Conservation (phyloP, 768 basidiomycete genomes). For the Amanita molliuscula region DNA sequence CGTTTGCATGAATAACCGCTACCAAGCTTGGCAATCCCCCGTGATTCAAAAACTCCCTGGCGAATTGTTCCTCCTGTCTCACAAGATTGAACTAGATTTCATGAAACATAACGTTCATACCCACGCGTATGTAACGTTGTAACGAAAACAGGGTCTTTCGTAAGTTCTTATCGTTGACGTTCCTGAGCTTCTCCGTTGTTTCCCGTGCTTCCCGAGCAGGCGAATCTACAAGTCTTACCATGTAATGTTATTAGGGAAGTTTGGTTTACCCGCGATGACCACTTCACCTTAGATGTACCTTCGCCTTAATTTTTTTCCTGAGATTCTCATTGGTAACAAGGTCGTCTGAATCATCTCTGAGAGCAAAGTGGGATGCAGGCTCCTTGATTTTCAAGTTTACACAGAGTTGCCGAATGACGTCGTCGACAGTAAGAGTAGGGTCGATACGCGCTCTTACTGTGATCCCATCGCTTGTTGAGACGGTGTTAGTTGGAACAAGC, state of each 20-base stretch:
- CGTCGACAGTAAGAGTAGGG: constrained; percentile 72
- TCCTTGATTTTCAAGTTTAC: constrained; percentile 73
- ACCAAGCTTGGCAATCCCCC: constrained; percentile 67
- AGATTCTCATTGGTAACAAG: constrained; percentile 84
- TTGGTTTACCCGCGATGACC: not conserved
- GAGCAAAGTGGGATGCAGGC: constrained; percentile 58
- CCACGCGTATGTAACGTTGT: constrained; percentile 69
- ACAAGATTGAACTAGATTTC: not conserved
- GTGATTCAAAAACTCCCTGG: constrained; percentile 63
- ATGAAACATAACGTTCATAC: constrained; percentile 9
- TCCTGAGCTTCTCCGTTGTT: constrained; percentile 56
- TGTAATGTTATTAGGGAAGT: not conserved
- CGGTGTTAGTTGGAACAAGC: constrained; percentile 76
- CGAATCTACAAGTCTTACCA: constrained; percentile 61
- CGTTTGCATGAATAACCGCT: constrained; percentile 49
- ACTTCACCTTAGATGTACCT: constrained; percentile 67
- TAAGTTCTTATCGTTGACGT: constrained; percentile 48
- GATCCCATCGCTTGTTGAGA: constrained; percentile 64
- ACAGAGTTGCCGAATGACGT: constrained; percentile 78
- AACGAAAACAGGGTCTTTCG: constrained; percentile 67
- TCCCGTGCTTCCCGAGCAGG: constrained; percentile 74
- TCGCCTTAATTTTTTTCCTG: constrained; percentile 69
- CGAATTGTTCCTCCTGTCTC: constrained; percentile 75
- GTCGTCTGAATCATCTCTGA: constrained; percentile 77
- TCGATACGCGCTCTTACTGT: constrained; percentile 81